A percentile compares a stretch with the other conserved stretches of the same genome.
Conservation (phyloP, 2,329 filamentous ascomycete species). For the Fusarium equiseti region DNA sequence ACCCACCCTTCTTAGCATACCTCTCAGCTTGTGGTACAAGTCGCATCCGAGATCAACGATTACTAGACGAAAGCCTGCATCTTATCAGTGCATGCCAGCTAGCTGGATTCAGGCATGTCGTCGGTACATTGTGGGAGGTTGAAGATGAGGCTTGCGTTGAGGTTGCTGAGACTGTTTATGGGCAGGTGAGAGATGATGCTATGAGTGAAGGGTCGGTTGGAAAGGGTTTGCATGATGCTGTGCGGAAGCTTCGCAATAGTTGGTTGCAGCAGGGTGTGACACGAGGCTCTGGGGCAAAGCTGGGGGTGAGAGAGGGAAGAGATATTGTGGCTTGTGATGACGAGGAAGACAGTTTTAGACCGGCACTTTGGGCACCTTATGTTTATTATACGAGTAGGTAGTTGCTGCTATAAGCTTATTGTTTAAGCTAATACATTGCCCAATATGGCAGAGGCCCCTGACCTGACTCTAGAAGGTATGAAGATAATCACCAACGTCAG, state of each 20-base stretch:
- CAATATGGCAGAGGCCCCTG: no score
- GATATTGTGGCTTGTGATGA: not conserved
- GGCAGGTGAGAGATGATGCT: rapidly evolving
- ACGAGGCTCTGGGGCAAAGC: not conserved
- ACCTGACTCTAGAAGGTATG: not conserved
- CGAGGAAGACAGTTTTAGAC: not conserved
- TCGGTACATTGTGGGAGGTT: not conserved
- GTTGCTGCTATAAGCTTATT: no score
- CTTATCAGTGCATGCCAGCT: not conserved
- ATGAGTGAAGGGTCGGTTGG: not conserved
- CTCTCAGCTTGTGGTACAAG: constrained; percentile 1
- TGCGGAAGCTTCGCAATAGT: not conserved
- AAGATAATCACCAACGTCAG: constrained; percentile 30
- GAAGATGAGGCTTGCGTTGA: not conserved
- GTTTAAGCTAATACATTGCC: no score
- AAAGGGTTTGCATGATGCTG: not conserved
- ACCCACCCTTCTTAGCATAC: not conserved
- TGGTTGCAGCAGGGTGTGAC: not conserved
- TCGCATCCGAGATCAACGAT: not conserved
- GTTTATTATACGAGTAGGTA: not conserved
- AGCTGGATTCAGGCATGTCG: not conserved
- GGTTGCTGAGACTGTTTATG: not conserved
- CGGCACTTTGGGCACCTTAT: not conserved
- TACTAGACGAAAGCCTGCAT: not conserved
- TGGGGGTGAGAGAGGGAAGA: not conserved